These are phyloP conservation scores for Lactarius indigo DNA, from an alignment of 768 basidiomycete genomes.

Conservation along the genomic window DNA sequence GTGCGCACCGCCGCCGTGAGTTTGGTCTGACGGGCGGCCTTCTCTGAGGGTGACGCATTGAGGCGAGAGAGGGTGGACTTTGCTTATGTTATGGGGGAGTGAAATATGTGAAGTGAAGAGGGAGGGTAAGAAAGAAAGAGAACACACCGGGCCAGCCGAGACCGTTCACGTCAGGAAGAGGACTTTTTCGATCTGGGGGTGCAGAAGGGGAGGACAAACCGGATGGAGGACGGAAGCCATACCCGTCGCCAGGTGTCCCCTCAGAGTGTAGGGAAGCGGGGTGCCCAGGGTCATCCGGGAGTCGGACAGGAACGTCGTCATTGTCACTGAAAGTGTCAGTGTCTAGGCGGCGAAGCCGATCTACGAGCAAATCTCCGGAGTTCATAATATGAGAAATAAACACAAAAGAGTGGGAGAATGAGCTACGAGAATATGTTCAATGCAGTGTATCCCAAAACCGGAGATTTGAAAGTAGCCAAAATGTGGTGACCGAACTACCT, in stretches of 20 bases:
- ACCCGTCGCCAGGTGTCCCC: slow-evolving; percentile 54
- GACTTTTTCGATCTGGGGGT: slow-evolving; percentile 32
- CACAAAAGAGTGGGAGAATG: not conserved
- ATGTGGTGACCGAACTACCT: slow-evolving; percentile 11
- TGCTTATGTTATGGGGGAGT: slow-evolving; percentile 42
- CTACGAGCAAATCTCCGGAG: slow-evolving; percentile 18
- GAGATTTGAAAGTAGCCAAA: slow-evolving; percentile 22
- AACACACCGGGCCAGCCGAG: slow-evolving; percentile 88
- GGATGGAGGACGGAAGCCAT: slow-evolving; percentile 74
- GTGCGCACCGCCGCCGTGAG: slow-evolving; percentile 84
- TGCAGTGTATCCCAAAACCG: slow-evolving; percentile 9
- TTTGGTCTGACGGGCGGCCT: slow-evolving; percentile 64
- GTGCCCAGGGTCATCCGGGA: not conserved
- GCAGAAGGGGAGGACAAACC: slow-evolving; percentile 58
- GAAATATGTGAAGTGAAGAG: slow-evolving; percentile 23
- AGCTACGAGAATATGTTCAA: not conserved
- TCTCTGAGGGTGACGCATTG: slow-evolving; percentile 73
- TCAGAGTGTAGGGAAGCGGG: not conserved
- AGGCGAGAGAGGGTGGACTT: slow-evolving; percentile 87
- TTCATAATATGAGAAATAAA: not conserved
- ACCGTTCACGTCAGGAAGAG: slow-evolving; percentile 58
- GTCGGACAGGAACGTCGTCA: slow-evolving; percentile 1
- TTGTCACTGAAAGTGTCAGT: not conserved
- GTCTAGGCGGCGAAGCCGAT: slow-evolving; percentile 18
- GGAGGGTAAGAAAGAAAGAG: slow-evolving; percentile 17